Conservation (phyloP, 495 filamentous ascomycete species). For the Penicillium herquei region DNA sequence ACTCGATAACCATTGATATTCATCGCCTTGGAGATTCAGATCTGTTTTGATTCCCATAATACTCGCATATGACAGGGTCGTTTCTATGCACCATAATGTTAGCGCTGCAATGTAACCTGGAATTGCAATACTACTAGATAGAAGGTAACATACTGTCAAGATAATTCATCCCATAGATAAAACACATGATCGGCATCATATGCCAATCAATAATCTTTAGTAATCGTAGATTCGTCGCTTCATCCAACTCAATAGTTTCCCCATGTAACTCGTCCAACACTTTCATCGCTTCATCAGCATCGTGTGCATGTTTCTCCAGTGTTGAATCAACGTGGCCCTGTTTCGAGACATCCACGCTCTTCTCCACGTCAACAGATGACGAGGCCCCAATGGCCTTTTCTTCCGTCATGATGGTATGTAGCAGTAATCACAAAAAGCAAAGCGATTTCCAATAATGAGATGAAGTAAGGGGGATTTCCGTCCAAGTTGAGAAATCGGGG, state of each 20-base stretch:
- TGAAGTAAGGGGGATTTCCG: no score
- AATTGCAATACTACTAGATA: neutral
- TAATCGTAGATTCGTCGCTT: constrained; percentile 53
- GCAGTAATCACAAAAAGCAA: neutral
- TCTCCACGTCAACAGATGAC: constrained; percentile 28
- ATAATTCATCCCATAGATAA: constrained; percentile 64
- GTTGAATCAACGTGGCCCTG: constrained; percentile 26
- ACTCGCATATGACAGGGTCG: constrained; percentile 61
- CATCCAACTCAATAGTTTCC: constrained; percentile 51
- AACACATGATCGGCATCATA: constrained; percentile 62
- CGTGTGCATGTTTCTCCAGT: constrained; percentile 51
- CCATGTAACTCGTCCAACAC: constrained; percentile 49
- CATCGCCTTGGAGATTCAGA: constrained; percentile 37
- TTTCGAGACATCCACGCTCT: constrained; percentile 1
- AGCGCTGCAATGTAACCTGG: neutral
- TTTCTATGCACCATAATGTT: constrained; percentile 36
- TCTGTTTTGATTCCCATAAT: constrained; percentile 60
- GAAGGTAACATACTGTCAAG: constrained; percentile 49
- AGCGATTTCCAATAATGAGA: neutral
- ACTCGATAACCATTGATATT: constrained; percentile 56
- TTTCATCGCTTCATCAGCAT: constrained; percentile 62
- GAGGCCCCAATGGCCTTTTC: constrained; percentile 17
- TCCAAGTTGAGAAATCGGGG: no score
- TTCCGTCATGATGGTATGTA: constrained; percentile 20
- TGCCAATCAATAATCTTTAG: constrained; percentile 59